Conservation (phyloP, 371 early-diverging fungal species). For the Lichtheimia ornata region DNA sequence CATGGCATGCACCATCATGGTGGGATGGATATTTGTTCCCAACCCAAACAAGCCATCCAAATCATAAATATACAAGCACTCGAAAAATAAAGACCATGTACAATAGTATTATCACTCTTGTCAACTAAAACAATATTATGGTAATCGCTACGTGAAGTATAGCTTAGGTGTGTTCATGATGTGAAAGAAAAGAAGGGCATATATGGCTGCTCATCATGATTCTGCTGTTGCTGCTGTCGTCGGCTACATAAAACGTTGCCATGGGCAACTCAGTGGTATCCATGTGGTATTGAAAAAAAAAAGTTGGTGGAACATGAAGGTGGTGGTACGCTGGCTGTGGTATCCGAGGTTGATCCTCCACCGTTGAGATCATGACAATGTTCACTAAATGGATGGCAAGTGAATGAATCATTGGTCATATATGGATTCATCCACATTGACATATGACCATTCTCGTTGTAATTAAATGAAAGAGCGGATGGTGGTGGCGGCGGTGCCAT, state of each 20-base stretch:
- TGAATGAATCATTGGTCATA: not conserved
- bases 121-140: not conserved
- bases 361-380: not conserved
- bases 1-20: conserved; percentile 15
- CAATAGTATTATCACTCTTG: not conserved
- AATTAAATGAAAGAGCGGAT: too few species aligned
- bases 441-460: too few species aligned
- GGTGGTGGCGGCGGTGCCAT: too few species aligned
- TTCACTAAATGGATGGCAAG: not conserved
- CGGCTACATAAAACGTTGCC: too few species aligned
- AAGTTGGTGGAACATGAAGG: not conserved
- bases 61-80: too few species aligned
- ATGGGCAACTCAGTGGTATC: not conserved
- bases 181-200: not conserved
- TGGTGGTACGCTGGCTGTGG: not conserved
- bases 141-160: not conserved
- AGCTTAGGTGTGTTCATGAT: not conserved
- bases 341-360: not conserved
- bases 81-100: not conserved
- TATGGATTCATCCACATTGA: too few species aligned
- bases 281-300: not conserved
- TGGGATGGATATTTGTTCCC: conserved; percentile 24
- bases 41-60: conserved; percentile 5
- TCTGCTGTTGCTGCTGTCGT: too few species aligned
- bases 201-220: not conserved